Base-by-base conservation (phyloP, 352 stramenopile genomes). In the Albugo candida region DNA sequence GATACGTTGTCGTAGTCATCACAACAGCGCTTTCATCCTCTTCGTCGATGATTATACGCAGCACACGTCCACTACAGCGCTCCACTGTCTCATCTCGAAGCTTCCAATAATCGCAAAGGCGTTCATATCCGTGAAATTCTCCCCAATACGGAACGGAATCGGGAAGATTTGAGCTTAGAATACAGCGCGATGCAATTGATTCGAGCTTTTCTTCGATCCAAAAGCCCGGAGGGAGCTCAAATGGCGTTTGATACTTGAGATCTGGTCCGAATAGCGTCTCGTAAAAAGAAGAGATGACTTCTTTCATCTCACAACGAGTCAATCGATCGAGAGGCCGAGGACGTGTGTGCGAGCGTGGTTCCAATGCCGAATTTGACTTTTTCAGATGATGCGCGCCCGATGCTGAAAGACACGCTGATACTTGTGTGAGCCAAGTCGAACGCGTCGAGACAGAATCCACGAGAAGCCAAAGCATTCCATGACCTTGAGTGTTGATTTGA, bases 111-210 rank as follows among this genome's bases (percentile, higher is more conserved):
- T 91, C 75, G 44, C 76, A 83, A 38, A 91, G 47, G 8, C 78
- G 75, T 58, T 87, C 81, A 75, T 86, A 84, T 11, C 78, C 78
- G 45, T 91, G 78, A 56, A 88, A 91, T 49, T 91, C 78, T 31
- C 78, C 78, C 78, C 78, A 91, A 53, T 84, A 91, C 21, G 78
- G 78, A 52, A 91, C 78, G 21, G 70, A 83, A 46, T 85, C 71
- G 0, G 78, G 78, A 46, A 91, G 48, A 60, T 91, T 91, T 5
- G 78, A 91, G 56, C 78, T 87, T 48, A 91, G 45, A 31, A 91
- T 71, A 21, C 71, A 84, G 21, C 57, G 58, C 20, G 82, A 68
- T 19, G 67, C 68, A 27, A 87, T 67, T 8, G 17, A 43, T 24
- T 24, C 20, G 8, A 43, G 20, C 8, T 43, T 19, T 1, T 68